Conservation (phyloP, 108 stramenopile genomes). For the Pseudonitzschia pungens region DNA sequence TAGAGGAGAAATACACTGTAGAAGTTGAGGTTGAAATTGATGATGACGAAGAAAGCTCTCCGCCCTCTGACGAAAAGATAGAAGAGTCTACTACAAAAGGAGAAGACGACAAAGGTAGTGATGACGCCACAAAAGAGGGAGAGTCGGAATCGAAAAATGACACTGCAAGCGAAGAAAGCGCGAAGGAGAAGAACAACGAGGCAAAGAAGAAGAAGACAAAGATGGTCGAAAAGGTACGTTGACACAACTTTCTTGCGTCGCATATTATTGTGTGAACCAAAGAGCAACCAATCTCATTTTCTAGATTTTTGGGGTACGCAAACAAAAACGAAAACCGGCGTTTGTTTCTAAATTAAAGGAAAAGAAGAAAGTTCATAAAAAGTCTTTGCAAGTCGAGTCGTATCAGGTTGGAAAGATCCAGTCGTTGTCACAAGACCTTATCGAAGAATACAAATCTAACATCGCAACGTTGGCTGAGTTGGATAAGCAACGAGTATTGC, state of each 20-base stretch:
- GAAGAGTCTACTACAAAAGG: slow-evolving; percentile 36
- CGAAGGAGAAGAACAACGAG: slow-evolving; percentile 41
- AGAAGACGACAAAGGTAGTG: slow-evolving; percentile 5
- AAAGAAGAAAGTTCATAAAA: slow-evolving; percentile 76
- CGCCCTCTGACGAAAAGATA: slow-evolving; percentile 39
- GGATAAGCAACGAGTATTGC: slow-evolving; percentile 84
- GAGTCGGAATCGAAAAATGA: slow-evolving; percentile 18
- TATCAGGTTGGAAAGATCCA: slow-evolving; percentile 63
- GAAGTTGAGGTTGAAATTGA: slow-evolving; percentile 85
- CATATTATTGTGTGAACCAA: background rate
- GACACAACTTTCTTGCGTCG: background rate
- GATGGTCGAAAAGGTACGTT: slow-evolving; percentile 38
- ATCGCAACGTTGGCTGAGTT: slow-evolving; percentile 69
- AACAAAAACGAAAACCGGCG: slow-evolving; percentile 38
- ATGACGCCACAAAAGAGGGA: slow-evolving; percentile 24
- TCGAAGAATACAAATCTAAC: slow-evolving; percentile 83
- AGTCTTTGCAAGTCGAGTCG: slow-evolving; percentile 54
- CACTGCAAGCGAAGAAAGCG: slow-evolving; percentile 13
- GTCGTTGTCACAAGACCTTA: slow-evolving; percentile 61
- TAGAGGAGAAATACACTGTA: slow-evolving; percentile 86
- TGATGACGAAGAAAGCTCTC: slow-evolving; percentile 58
- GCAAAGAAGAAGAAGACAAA: slow-evolving; percentile 69
- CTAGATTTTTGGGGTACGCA: slow-evolving; percentile 57
- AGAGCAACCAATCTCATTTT: slow-evolving; percentile 33
- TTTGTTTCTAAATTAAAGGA: slow-evolving; percentile 56